phyloP scores from a whole-genome alignment of 257 asterid genomes.

The Ilex aquifolium region DNA sequence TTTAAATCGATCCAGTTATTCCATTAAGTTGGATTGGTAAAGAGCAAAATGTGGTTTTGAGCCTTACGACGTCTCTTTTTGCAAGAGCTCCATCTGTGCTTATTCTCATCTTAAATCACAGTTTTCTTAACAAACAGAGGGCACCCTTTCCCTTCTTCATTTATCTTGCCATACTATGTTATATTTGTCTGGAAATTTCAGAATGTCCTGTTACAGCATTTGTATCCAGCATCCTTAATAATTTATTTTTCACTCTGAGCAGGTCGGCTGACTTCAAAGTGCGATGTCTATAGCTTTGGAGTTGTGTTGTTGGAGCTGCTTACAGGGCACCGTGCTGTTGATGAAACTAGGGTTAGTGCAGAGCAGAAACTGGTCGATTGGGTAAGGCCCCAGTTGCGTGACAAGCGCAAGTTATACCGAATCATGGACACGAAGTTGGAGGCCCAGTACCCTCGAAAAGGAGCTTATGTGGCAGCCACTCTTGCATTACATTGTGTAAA shows the following conservation, averaged over 20 bases:
- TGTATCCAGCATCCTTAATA: too few species aligned
- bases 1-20: too few species aligned
- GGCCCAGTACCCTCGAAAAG: slow-evolving; percentile 33
- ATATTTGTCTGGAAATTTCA: too few species aligned
- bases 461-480: slow-evolving; percentile 26
- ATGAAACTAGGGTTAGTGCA: slow-evolving; percentile 12
- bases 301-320: slow-evolving; percentile 35
- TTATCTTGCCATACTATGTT: neutral
- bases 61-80: too few species aligned
- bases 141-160: too few species aligned
- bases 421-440: slow-evolving; percentile 35
- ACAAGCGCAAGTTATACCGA: slow-evolving; percentile 19
- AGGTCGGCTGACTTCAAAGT: slow-evolving; percentile 32
- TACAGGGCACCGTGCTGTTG: slow-evolving; percentile 30
- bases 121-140: too few species aligned
- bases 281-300: slow-evolving; percentile 39
- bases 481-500: slow-evolving; percentile 31
- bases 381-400: slow-evolving; percentile 30
- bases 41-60: too few species aligned
- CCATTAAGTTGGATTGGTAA: too few species aligned
- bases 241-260: neutral
- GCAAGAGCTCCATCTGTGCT: too few species aligned
- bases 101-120: too few species aligned
- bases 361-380: slow-evolving; percentile 25
- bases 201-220: too few species aligned